These are phyloP conservation scores for Calocybe gangraenosa DNA, from an alignment of 768 basidiomycete species.

Conservation along the genomic window DNA sequence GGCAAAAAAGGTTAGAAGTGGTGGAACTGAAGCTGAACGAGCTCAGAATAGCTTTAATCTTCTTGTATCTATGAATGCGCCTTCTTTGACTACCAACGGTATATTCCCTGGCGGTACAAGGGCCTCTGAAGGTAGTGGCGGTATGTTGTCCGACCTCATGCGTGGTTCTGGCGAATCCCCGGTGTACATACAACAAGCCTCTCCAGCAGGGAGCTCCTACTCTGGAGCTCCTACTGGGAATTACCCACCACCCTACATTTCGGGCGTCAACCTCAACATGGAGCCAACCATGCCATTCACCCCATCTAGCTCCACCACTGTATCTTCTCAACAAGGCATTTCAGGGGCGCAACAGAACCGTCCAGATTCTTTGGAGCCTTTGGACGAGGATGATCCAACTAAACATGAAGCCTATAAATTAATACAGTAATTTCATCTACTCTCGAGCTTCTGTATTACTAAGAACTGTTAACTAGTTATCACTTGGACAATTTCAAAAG, in stretches of 20 bases:
- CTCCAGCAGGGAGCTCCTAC: slow-evolving; percentile 39
- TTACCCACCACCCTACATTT: slow-evolving; percentile 48
- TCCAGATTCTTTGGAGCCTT: slow-evolving; percentile 34
- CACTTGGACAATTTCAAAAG: slow-evolving; percentile 88
- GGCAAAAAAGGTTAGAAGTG: slow-evolving; percentile 48
- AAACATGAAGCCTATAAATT: slow-evolving; percentile 79
- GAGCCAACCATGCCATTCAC: slow-evolving; percentile 53
- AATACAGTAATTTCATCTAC: slow-evolving; percentile 47
- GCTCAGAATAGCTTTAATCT: slow-evolving; percentile 48
- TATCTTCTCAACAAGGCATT: slow-evolving; percentile 31
- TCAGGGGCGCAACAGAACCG: slow-evolving; percentile 21
- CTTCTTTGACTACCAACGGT: slow-evolving; percentile 28
- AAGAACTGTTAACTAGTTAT: slow-evolving; percentile 51
- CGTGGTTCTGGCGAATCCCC: slow-evolving; percentile 49
- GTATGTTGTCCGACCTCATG: slow-evolving; percentile 60
- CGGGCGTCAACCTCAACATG: slow-evolving; percentile 53
- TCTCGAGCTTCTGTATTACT: not conserved
- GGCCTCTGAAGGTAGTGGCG: slow-evolving; percentile 36
- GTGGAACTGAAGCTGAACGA: slow-evolving; percentile 37
- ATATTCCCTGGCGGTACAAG: slow-evolving; percentile 44
- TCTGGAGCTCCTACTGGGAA: slow-evolving; percentile 29
- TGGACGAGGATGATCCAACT: slow-evolving; percentile 69
- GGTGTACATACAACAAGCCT: slow-evolving; percentile 54
- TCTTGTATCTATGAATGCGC: slow-evolving; percentile 48
- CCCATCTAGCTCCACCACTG: slow-evolving; percentile 23